These are phyloP conservation scores for Chlamydomonas schloesseri DNA, from an alignment of 139 green algal genomes.

Conservation along the genomic window DNA sequence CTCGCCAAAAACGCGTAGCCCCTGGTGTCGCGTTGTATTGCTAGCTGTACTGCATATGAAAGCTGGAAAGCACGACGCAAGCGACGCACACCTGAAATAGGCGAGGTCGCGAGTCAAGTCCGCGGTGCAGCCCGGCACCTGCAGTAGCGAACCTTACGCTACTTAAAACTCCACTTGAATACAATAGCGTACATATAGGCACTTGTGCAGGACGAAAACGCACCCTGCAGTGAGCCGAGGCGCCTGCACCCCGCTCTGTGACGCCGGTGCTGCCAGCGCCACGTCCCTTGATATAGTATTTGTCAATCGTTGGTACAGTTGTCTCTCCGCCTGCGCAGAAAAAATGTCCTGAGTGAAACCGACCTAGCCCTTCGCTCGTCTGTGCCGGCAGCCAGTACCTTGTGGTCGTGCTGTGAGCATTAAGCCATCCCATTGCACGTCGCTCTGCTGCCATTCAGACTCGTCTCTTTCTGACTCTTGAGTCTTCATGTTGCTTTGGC, in stretches of 20 bases:
- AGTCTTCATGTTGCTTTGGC: too few relatives aligned
- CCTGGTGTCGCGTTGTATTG: too few relatives aligned
- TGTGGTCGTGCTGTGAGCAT: background rate
- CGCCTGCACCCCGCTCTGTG: background rate
- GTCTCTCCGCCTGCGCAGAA: background rate
- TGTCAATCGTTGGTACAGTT: constrained; percentile 4
- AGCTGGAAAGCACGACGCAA: too few relatives aligned
- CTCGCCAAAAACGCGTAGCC: background rate
- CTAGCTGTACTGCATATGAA: too few relatives aligned
- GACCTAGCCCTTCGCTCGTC: background rate
- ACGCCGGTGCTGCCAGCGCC: background rate
- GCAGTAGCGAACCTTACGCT: background rate
- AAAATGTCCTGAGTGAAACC: background rate
- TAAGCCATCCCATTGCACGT: constrained; percentile 13
- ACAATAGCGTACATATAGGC: too few relatives aligned
- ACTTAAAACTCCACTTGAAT: background rate
- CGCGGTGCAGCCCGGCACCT: constrained; percentile 15
- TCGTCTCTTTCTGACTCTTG: background rate
- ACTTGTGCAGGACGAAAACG: background rate
- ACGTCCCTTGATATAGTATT: constrained; percentile 35
- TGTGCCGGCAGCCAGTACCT: background rate
- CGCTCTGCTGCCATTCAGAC: background rate
- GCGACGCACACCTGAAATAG: constrained; percentile 1
- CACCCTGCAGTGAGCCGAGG: background rate
- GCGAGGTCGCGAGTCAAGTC: constrained; percentile 23